phyloP scores from a whole-genome alignment of 2,329 filamentous ascomycete species.

The Podosphaera leucotricha region DNA sequence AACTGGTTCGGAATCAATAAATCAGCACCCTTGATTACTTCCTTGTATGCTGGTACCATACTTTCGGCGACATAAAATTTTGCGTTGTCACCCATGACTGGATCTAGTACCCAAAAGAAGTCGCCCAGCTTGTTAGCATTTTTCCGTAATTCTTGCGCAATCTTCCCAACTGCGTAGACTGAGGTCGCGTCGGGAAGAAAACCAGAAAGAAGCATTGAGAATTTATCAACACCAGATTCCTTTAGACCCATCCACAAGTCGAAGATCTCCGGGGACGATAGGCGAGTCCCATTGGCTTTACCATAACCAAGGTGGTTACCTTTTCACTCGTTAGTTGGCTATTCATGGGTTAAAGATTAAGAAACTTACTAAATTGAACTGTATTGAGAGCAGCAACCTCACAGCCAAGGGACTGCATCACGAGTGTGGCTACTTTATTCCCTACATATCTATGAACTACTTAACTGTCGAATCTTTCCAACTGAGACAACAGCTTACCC shows the following conservation, averaged over 20 bases:
- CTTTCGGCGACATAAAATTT: conserved; percentile 77
- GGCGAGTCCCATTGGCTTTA: conserved; percentile 66
- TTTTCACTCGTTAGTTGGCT: conserved; percentile 18
- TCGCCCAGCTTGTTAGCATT: conserved; percentile 42
- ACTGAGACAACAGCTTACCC: conserved; percentile 31
- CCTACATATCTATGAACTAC: conserved; percentile 55
- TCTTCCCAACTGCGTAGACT: conserved; percentile 62
- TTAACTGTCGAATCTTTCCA: conserved; percentile 4
- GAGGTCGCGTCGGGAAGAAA: conserved; percentile 77
- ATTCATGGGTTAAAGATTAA: not conserved
- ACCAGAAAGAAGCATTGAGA: conserved; percentile 84
- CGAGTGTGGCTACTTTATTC: conserved; percentile 90
- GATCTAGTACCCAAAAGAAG: conserved; percentile 95
- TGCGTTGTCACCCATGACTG: conserved; percentile 95
- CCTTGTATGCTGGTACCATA: conserved; percentile 76
- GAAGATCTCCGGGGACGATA: conserved; percentile 58
- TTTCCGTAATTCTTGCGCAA: conserved; percentile 56
- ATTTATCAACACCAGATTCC: conserved; percentile 64
- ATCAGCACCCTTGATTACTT: conserved; percentile 57
- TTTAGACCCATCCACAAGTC: conserved; percentile 69
- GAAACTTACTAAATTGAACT: conserved; percentile 71
- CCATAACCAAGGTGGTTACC: conserved; percentile 90
- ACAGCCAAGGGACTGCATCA: conserved; percentile 79
- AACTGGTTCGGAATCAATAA: conserved; percentile 92
- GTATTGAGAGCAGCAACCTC: conserved; percentile 90